These are phyloP conservation scores for Kazachstania kunashirensis DNA, from an alignment of 805 yeast genomes.

Conservation along the genomic window DNA sequence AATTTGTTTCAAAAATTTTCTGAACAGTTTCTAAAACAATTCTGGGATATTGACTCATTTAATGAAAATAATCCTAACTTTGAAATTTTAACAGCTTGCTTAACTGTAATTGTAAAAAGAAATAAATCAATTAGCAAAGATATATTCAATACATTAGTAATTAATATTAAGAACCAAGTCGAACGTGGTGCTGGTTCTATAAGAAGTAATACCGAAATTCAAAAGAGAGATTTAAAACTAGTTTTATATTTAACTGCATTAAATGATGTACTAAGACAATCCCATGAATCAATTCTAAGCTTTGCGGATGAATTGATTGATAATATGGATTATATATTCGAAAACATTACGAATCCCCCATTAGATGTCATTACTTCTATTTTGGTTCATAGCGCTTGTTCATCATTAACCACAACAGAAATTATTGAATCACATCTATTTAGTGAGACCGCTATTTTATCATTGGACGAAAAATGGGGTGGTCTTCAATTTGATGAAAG, in stretches of 20 bases:
- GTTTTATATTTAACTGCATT: constrained; percentile 62
- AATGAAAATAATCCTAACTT: constrained; percentile 50
- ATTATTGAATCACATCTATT: constrained; percentile 48
- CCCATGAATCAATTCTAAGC: constrained; percentile 41
- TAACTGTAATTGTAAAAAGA: constrained; percentile 62
- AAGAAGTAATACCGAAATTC: constrained; percentile 55
- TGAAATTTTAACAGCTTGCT: constrained; percentile 59
- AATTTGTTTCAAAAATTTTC: constrained; percentile 40
- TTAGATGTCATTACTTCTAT: constrained; percentile 52
- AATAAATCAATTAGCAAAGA: constrained; percentile 28
- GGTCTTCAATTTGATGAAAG: constrained; percentile 49
- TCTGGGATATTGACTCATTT: constrained; percentile 44
- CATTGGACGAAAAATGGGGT: constrained; percentile 58
- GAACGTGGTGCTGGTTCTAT: constrained; percentile 72
- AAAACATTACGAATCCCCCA: constrained; percentile 38
- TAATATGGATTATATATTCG: constrained; percentile 24
- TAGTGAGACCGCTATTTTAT: constrained; percentile 34
- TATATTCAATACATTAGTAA: constrained; percentile 22
- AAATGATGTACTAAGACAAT: constrained; percentile 61
- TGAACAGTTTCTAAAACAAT: constrained; percentile 30
- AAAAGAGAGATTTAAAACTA: constrained; percentile 67
- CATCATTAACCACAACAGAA: constrained; percentile 53
- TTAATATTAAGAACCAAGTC: constrained; percentile 56
- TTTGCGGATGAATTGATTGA: constrained; percentile 39
- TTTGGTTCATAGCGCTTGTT: constrained; percentile 56